These are phyloP conservation scores for Agaricales sp. DNA, from an alignment of 1,284 basidiomycete species.

Conservation along the genomic window DNA sequence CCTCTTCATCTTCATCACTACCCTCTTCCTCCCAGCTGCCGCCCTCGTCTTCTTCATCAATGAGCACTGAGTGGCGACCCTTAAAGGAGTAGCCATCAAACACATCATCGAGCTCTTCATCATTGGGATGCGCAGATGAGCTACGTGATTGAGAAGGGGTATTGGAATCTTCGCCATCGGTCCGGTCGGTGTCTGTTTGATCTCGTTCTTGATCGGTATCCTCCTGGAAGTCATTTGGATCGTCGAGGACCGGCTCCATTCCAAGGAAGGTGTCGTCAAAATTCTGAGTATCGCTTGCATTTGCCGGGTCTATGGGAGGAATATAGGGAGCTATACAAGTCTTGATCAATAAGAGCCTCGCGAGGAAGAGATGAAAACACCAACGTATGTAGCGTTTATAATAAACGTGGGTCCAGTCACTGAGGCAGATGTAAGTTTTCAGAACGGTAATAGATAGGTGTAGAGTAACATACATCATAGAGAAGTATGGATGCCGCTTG, in stretches of 20 bases:
- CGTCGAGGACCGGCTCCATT: slow-evolving; percentile 83
- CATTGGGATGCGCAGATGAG: slow-evolving; percentile 31
- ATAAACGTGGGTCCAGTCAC: slow-evolving; percentile 90
- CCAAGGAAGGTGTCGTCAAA: slow-evolving; percentile 96
- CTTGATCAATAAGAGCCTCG: slow-evolving; percentile 1
- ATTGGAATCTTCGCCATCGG: slow-evolving; percentile 57
- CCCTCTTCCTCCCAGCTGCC: slow-evolving; percentile 33
- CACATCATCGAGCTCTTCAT: slow-evolving; percentile 53
- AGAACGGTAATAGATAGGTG: slow-evolving; percentile 9
- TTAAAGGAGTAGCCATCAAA: slow-evolving; percentile 89
- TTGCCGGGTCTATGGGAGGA: slow-evolving; percentile 85
- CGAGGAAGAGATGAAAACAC: slow-evolving; percentile 17
- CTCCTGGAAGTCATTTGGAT: slow-evolving; percentile 47
- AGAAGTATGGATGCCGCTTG: slow-evolving; percentile 92
- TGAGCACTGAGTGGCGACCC: slow-evolving; percentile 66
- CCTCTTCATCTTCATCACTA: slow-evolving; percentile 23
- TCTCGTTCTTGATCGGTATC: slow-evolving; percentile 13
- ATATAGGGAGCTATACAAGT: slow-evolving; percentile 79
- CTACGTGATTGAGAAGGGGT: slow-evolving; percentile 67
- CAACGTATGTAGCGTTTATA: slow-evolving; percentile 89
- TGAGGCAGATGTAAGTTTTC: slow-evolving; percentile 21
- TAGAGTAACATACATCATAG: slow-evolving; percentile 69
- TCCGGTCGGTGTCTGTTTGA: slow-evolving; percentile 56
- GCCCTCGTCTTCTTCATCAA: slow-evolving; percentile 58
- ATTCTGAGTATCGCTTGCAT: slow-evolving; percentile 94